These are phyloP conservation scores for Cercospora nicotianae DNA, from an alignment of 2,329 filamentous ascomycete genomes.

Conservation along the genomic window DNA sequence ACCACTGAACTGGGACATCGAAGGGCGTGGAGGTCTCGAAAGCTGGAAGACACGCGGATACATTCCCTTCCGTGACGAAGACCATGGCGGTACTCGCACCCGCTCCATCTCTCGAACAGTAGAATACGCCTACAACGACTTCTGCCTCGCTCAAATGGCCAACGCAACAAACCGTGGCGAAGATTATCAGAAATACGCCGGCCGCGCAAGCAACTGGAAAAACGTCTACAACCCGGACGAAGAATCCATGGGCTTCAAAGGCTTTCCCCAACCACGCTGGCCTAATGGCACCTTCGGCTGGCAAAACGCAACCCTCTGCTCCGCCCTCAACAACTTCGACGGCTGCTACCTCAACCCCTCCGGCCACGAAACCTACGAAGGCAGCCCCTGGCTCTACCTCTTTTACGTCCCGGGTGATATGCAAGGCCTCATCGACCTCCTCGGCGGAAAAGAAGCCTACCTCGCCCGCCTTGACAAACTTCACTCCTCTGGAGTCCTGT, in stretches of 20 bases:
- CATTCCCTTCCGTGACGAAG: conserved; percentile 43
- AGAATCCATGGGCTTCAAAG: conserved; percentile 28
- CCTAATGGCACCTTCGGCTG: conserved; percentile 24
- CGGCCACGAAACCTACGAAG: conserved; percentile 27
- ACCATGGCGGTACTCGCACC: conserved; percentile 62
- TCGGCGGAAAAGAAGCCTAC: conserved; percentile 24
- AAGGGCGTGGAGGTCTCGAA: conserved; percentile 44
- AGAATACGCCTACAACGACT: conserved; percentile 67
- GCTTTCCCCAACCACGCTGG: conserved; percentile 26
- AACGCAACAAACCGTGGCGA: conserved; percentile 53
- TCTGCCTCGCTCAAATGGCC: conserved; percentile 64
- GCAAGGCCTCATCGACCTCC: conserved; percentile 22
- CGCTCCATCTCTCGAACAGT: conserved; percentile 44
- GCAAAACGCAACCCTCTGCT: conserved; percentile 28
- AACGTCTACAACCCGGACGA: conserved; percentile 25
- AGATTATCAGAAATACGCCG: conserved; percentile 58
- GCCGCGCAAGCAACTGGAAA: conserved; percentile 63
- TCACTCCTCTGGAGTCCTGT: conserved; percentile 54
- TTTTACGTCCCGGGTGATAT: conserved; percentile 29
- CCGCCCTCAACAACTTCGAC: conserved; percentile 24
- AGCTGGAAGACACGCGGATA: conserved; percentile 46
- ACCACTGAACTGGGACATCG: conserved; percentile 35
- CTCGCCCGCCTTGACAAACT: conserved; percentile 53
- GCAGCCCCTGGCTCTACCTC: conserved; percentile 27
- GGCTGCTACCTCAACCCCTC: conserved; percentile 41